These are phyloP conservation scores for Rhodotorula sp. DNA, from an alignment of 1,284 basidiomycete species.

Conservation along the genomic window DNA sequence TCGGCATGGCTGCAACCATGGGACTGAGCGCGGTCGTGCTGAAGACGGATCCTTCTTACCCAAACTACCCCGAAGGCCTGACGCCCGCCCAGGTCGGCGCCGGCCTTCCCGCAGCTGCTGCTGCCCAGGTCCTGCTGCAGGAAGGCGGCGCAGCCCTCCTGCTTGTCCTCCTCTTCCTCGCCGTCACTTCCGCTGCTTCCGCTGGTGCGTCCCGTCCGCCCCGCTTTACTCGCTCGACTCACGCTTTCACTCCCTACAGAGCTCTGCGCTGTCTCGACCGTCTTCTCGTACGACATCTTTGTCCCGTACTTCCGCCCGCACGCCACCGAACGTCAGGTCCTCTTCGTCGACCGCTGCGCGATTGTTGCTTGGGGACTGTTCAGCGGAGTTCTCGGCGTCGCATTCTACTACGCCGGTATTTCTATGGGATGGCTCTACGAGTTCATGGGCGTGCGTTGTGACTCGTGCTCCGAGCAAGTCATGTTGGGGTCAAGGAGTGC, in stretches of 20 bases:
- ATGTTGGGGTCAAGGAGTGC: too few relatives aligned
- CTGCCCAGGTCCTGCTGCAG: conserved; percentile 60
- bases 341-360: conserved; percentile 57
- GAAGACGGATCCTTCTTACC: conserved; percentile 21
- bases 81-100: conserved; percentile 66
- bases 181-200: conserved; percentile 81
- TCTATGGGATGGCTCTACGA: conserved; percentile 71
- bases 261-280: conserved; percentile 71
- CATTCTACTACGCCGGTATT: conserved; percentile 86
- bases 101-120: conserved; percentile 77
- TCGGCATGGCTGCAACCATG: conserved; percentile 25
- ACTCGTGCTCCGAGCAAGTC: too few relatives aligned
- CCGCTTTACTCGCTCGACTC: background rate
- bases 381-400: conserved; percentile 77
- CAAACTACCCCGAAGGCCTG: conserved; percentile 25
- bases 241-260: conserved; percentile 59
- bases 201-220: background rate
- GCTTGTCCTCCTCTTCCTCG: conserved; percentile 62
- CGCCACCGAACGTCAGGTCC: conserved; percentile 63
- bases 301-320: conserved; percentile 65
- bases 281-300: conserved; percentile 61
- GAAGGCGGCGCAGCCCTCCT: conserved; percentile 54
- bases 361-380: conserved; percentile 63
- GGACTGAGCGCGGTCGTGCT: conserved; percentile 25
- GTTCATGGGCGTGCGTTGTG: background rate